Evolutionary conservation across 2,329 filamentous ascomycete species (phyloP).

Genomic region (Exophiala aquamarina): DNA sequence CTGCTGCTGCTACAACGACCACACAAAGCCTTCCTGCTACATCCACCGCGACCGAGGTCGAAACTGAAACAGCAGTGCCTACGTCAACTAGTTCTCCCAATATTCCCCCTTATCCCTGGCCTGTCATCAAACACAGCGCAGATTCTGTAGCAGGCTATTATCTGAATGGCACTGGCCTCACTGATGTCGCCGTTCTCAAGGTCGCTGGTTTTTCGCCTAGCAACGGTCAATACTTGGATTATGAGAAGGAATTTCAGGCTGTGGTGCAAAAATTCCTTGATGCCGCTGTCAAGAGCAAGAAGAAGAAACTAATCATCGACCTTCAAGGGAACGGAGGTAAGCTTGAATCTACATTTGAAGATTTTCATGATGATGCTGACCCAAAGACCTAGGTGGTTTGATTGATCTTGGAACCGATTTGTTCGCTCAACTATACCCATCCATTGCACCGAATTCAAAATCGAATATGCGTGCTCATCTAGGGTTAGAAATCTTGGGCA

Average conservation of each 20-base stretch:
- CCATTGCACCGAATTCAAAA: slow-evolving; percentile 44
- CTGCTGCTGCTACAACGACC: slow-evolving; percentile 1
- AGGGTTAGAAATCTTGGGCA: slow-evolving; percentile 37
- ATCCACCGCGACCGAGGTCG: not conserved
- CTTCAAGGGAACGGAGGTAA: slow-evolving; percentile 58
- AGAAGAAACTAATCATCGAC: slow-evolving; percentile 66
- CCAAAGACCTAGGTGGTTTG: slow-evolving; percentile 46
- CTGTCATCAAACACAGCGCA: slow-evolving; percentile 36
- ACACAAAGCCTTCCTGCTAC: slow-evolving; percentile 2
- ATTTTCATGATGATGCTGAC: not conserved
- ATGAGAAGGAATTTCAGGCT: slow-evolving; percentile 20
- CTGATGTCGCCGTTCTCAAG: slow-evolving; percentile 49
- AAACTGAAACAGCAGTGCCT: not conserved
- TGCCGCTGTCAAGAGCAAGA: slow-evolving; percentile 46
- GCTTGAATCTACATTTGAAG: not conserved
- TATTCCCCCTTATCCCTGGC: slow-evolving; percentile 37
- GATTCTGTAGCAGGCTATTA: slow-evolving; percentile 48
- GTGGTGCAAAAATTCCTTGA: slow-evolving; percentile 43
- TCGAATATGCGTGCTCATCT: slow-evolving; percentile 49
- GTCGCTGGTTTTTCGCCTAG: slow-evolving; percentile 40
- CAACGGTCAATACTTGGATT: slow-evolving; percentile 11
- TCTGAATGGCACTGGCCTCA: slow-evolving; percentile 39
- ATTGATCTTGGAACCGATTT: slow-evolving; percentile 48
- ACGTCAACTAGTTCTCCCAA: slow-evolving; percentile 4
- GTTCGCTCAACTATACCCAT: slow-evolving; percentile 57